These are phyloP conservation scores for Aspergillus uvarum DNA, from an alignment of 2,329 filamentous ascomycete species.

Conservation along the genomic window DNA sequence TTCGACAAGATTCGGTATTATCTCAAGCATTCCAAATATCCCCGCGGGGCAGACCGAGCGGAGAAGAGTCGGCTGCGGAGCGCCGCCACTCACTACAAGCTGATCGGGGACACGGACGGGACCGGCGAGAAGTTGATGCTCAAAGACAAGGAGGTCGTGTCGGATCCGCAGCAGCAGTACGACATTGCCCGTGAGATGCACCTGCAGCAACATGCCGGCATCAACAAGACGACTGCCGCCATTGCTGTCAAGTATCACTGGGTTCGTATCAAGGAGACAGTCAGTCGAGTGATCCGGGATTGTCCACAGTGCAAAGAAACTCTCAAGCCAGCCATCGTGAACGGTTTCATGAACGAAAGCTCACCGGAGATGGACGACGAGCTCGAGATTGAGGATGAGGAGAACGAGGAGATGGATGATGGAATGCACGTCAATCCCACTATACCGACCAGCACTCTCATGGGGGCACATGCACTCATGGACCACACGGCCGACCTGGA, in stretches of 20 bases:
- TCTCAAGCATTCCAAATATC: constrained; percentile 90
- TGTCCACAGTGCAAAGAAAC: constrained; percentile 86
- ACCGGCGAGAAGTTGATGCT: constrained; percentile 79
- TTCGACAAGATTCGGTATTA: constrained; percentile 99
- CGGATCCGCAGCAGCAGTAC: constrained; percentile 84
- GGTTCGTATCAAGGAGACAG: constrained; percentile 97
- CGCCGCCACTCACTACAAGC: constrained; percentile 92
- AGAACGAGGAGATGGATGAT: neutral
- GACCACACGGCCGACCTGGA: constrained; percentile 22
- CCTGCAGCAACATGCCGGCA: constrained; percentile 75
- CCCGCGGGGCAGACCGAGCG: constrained; percentile 85
- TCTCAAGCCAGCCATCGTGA: constrained; percentile 55
- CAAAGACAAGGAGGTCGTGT: constrained; percentile 96
- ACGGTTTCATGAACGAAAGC: constrained; percentile 30
- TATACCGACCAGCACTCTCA: constrained; percentile 12
- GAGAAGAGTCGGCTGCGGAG: constrained; percentile 94
- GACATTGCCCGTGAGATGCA: constrained; percentile 82
- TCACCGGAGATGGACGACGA: constrained; percentile 8
- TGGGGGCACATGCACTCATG: constrained; percentile 22
- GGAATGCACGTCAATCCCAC: neutral
- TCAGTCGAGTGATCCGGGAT: constrained; percentile 89
- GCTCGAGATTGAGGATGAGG: constrained; percentile 10
- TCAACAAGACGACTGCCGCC: constrained; percentile 95
- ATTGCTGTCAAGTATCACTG: constrained; percentile 96
- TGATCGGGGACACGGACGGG: constrained; percentile 55